Base-by-base conservation (phyloP, 2,329 filamentous ascomycete genomes). In the Fusarium sp. region DNA sequence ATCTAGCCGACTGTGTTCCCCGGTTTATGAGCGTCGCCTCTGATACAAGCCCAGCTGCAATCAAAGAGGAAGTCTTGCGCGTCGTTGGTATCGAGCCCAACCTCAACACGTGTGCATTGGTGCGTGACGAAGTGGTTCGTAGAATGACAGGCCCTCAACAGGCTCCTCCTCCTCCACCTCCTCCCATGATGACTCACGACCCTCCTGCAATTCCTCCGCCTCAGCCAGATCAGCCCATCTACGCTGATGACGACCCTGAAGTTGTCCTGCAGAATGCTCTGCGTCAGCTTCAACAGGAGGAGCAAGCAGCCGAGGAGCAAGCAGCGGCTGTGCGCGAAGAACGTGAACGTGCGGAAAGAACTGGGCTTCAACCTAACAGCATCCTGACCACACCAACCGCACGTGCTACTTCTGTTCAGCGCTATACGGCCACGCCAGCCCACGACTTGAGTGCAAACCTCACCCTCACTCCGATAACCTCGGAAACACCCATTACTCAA, bases 1-100 rank as follows among this genome's bases (percentile, higher is more conserved):
- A 90, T 75, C 81, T 91, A 5, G 83, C 87, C 73, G 88, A 90
- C 63, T 85, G 85, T 54, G 81, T 91, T 8, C 86, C 87, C 18
- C 83, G 87, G 54, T 84, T 89, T 75, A 88, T 90, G 84, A 82
- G 78, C 64, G 83, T 91, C 63, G 83, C 82, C 12, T 75, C 85
- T 28, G 87, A 89, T 65, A 89, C 87, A 3, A 88, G 85, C 53
- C 88, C 88, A 2, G 83, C 85, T 39, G 84, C 86, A 44, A 89
- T 91, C 58, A 82, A 84, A 42, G 88, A 91, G 57, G 82, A 85
- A 52, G 79, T 90, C 37, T 77, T 87, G 43, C 84, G 86, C 47
- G 81, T 84, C 15, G 80, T 89, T 24, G 86, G 86, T 53, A 82
- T 89, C 35, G 86, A 89, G 54, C 79, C 86, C 4, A 84, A 78